phyloP scores from a whole-genome alignment of 2,329 filamentous ascomycete genomes.

The Ceratocystis diversiconidia region DNA sequence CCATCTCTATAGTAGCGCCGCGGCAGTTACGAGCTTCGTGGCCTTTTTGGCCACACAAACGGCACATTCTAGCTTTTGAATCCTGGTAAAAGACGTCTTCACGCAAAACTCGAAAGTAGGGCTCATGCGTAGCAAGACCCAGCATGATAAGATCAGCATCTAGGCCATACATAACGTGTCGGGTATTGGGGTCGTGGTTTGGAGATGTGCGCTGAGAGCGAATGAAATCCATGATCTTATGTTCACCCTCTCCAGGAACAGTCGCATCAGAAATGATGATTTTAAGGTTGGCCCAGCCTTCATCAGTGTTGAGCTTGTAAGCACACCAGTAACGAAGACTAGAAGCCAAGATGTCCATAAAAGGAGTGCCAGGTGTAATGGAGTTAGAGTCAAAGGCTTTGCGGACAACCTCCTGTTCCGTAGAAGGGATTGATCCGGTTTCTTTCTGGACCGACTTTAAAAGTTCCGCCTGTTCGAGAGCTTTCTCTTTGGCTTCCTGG shows the following conservation, averaged over 20 bases:
- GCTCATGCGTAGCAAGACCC: slow-evolving; percentile 90
- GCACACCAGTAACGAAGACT: slow-evolving; percentile 93
- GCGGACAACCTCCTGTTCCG: slow-evolving; percentile 46
- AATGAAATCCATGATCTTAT: slow-evolving; percentile 98
- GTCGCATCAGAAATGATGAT: slow-evolving; percentile 97
- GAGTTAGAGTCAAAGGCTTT: slow-evolving; percentile 83
- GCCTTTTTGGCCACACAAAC: slow-evolving; percentile 79
- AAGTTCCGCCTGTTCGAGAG: slow-evolving; percentile 78
- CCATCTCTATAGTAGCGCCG: slow-evolving; percentile 67
- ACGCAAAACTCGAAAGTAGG: slow-evolving; percentile 86
- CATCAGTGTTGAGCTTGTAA: slow-evolving; percentile 95
- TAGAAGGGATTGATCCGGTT: slow-evolving; percentile 37
- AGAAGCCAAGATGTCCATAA: slow-evolving; percentile 89
- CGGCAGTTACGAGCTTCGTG: slow-evolving; percentile 79
- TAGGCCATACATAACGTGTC: slow-evolving; percentile 93
- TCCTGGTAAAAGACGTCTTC: slow-evolving; percentile 95
- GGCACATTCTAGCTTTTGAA: slow-evolving; percentile 66
- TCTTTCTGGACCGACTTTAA: slow-evolving; percentile 71
- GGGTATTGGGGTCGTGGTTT: slow-evolving; percentile 89
- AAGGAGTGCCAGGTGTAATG: slow-evolving; percentile 92
- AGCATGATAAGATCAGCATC: slow-evolving; percentile 99
- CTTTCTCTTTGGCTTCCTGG: slow-evolving; percentile 87
- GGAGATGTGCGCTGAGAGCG: slow-evolving; percentile 82
- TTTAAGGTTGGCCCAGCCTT: slow-evolving; percentile 89
- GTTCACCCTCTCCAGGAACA: slow-evolving; percentile 93